Evolutionary conservation across 345 rosid genomes (phyloP), one percentile per base, ranked within the genome.

Genomic region (Hibiscus syriacus): DNA sequence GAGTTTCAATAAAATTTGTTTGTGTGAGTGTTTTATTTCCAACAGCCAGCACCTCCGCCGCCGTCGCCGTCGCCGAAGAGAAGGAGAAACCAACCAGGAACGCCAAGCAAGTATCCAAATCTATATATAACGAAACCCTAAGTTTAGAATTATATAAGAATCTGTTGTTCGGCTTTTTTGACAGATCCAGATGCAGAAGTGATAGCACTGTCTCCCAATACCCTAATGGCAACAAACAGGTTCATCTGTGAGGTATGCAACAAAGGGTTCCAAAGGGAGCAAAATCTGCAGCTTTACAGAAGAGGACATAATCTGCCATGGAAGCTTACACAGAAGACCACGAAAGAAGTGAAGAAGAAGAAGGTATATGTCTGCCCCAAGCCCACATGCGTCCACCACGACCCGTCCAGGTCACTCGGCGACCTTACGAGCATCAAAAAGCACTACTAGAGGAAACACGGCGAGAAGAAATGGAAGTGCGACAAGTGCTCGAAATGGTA

Each of bases 221-320:
- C 90, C 20, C 88, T 88, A 73, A 86, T 86, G 91, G 90, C 92
- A 54, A 86, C 95, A 76, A 88, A 86, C 80, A 81, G 91, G 77
- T 88, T 88, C 83, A 84, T 88, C 52, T 88, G 95, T 69, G 95
- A 86, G 77, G 89, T 88, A 67, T 88, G 95, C 84, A 86, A 88
- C 73, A 88, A 86, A 79, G 95, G 95, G 56, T 88, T 88, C 70
- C 91, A 86, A 75, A 84, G 95, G 76, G 95, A 88, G 77, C 95
- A 88, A 64, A 86, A 88, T 65, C 78, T 88, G 70, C 95, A 88
- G 68, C 95, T 88, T 30, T 91, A 88, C 78, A 79, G 95, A 82
- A 86, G 92, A 86, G 95, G 95, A 79, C 95, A 88, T 76, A 88
- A 86, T 70, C 78, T 88, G 39, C 95, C 95, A 65, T 88, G 92